Percentiles rank a stretch among this genome's conserved stretches.
Evolutionary conservation across 2,329 filamentous ascomycete genomes (phyloP).

Genomic region (Mariannaea sp.): DNA sequence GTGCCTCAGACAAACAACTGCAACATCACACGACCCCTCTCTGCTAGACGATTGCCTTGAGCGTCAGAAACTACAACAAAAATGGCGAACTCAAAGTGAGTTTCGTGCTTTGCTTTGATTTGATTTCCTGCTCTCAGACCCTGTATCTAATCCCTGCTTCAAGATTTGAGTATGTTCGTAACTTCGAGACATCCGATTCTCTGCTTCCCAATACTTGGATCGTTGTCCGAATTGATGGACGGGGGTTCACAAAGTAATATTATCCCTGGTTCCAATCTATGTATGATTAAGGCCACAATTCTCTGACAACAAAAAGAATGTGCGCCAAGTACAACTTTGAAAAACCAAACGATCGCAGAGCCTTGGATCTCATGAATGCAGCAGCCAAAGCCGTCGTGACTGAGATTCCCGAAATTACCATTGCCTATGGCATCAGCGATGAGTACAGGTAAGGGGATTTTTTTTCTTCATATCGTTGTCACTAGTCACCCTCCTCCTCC

Average conservation of each 20-base stretch:
- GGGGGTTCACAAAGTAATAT: constrained; percentile 90
- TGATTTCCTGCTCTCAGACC: background rate
- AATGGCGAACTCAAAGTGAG: constrained; percentile 63
- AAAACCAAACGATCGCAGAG: constrained; percentile 90
- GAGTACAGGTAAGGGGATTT: constrained; percentile 76
- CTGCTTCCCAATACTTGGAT: constrained; percentile 94
- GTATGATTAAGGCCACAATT: background rate
- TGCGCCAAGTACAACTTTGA: constrained; percentile 81
- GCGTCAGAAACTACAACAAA: constrained; percentile 21
- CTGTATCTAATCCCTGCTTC: constrained; percentile 22
- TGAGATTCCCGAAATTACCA: constrained; percentile 80
- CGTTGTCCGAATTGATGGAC: constrained; percentile 89
- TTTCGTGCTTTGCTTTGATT: too few relatives aligned
- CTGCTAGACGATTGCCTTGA: background rate
- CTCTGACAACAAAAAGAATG: constrained; percentile 59
- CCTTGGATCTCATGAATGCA: constrained; percentile 91
- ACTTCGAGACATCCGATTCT: constrained; percentile 81
- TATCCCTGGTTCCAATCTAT: background rate
- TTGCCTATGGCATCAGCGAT: constrained; percentile 93
- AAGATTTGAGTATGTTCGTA: constrained; percentile 92
- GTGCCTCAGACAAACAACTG: constrained; percentile 16
- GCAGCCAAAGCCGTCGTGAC: constrained; percentile 84
- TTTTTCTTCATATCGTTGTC: too few relatives aligned
- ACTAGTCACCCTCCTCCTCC: too few relatives aligned
- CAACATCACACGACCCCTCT: constrained; percentile 16